Conservation (phyloP, 108 stramenopile species). For the Pseudonitzschia delicatissima region DNA sequence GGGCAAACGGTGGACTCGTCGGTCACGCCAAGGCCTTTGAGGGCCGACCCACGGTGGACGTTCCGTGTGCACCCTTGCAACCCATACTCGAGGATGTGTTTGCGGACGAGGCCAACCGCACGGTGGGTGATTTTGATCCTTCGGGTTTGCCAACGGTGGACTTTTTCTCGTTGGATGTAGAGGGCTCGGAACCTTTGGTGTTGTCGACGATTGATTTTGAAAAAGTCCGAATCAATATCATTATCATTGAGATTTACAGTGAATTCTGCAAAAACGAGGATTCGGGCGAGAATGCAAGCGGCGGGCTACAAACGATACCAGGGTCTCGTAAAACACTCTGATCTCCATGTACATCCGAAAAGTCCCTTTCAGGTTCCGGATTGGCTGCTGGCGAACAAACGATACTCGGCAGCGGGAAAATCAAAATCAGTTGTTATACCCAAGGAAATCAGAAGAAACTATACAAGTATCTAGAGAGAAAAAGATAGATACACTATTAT, state of each 20-base stretch:
- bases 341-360: constrained; percentile 35
- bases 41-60: constrained; percentile 21
- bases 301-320: constrained; percentile 33
- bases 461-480: no score
- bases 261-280: constrained; percentile 22
- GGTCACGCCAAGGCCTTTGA: constrained; percentile 17
- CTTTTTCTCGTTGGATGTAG: constrained; percentile 70
- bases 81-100: constrained; percentile 46
- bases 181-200: constrained; percentile 54
- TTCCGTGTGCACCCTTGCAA: constrained; percentile 57
- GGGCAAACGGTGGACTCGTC: constrained; percentile 45
- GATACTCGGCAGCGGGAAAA: no score
- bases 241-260: constrained; percentile 57
- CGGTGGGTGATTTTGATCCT: no score
- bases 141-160: neutral
- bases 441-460: no score
- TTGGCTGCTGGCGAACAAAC: no score
- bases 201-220: constrained; percentile 57
- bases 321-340: constrained; percentile 18
- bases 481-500: no score
- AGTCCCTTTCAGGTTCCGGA: constrained; percentile 1
- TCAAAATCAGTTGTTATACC: no score
- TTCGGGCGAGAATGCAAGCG: constrained; percentile 24
- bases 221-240: constrained; percentile 40
- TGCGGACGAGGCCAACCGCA: neutral